Percentiles rank a stretch among this genome's conserved stretches.
Conservation (phyloP, 2,329 filamentous ascomycete species). For the Davidsoniella virescens region DNA sequence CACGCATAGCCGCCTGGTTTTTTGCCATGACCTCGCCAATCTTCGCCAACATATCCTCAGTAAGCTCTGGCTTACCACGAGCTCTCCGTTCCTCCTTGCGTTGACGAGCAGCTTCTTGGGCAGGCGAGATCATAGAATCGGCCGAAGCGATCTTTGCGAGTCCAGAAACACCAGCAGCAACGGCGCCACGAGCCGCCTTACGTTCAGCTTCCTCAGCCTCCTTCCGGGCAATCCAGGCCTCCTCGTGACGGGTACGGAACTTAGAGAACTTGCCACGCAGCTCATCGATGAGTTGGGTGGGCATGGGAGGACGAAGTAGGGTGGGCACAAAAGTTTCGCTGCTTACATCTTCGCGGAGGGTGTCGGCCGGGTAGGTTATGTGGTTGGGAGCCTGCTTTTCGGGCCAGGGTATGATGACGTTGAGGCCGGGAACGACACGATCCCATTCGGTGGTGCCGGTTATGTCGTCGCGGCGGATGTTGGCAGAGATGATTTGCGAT, state of each 20-base stretch:
- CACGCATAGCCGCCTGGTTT: slow-evolving; percentile 26
- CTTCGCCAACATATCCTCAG: slow-evolving; percentile 43
- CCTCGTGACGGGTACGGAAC: slow-evolving; percentile 67
- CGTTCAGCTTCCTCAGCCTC: slow-evolving; percentile 37
- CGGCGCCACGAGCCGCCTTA: slow-evolving; percentile 19
- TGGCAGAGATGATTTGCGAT: slow-evolving; percentile 44
- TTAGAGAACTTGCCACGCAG: slow-evolving; percentile 67
- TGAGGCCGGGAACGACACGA: slow-evolving; percentile 52
- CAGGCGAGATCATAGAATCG: slow-evolving; percentile 35
- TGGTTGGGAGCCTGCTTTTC: slow-evolving; percentile 37
- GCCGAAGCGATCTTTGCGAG: slow-evolving; percentile 15
- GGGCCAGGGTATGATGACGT: slow-evolving; percentile 65
- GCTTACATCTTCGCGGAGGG: slow-evolving; percentile 59
- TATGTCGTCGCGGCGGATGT: slow-evolving; percentile 27
- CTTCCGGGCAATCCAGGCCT: slow-evolving; percentile 52
- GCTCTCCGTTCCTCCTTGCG: slow-evolving; percentile 34
- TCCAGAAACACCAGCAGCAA: neutral
- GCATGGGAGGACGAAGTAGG: slow-evolving; percentile 63
- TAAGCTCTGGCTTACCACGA: slow-evolving; percentile 38
- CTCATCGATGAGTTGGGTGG: slow-evolving; percentile 64
- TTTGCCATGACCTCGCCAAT: slow-evolving; percentile 44
- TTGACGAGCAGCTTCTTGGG: slow-evolving; percentile 42
- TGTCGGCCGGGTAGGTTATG: slow-evolving; percentile 49
- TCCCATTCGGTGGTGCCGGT: slow-evolving; percentile 28
- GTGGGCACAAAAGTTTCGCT: slow-evolving; percentile 62